Conservation (phyloP, 176 grass and related monocot species). For the Carex littledalei region DNA sequence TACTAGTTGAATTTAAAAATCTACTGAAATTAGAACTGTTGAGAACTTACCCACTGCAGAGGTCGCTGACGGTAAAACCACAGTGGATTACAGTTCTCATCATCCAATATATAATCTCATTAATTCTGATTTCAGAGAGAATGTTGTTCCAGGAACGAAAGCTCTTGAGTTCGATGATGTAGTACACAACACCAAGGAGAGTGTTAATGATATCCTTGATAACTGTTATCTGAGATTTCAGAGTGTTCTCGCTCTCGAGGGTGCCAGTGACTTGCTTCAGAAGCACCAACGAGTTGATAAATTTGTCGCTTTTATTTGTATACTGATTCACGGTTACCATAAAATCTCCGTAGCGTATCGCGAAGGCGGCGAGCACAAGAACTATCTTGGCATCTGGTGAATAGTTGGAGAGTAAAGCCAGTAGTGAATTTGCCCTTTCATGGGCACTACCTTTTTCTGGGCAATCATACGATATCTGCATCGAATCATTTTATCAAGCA, state of each 20-base stretch:
- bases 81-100: conserved; percentile 14
- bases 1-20: neutral
- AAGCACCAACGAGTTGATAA: neutral
- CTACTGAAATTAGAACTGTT: neutral
- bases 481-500: neutral
- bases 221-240: neutral
- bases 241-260: neutral
- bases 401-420: conserved; percentile 6
- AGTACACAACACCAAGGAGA: neutral
- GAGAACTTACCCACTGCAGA: conserved; percentile 6
- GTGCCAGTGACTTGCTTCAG: conserved; percentile 7
- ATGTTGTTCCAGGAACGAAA: conserved; percentile 10
- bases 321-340: conserved; percentile 10
- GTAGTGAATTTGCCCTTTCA: conserved; percentile 10
- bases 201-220: conserved; percentile 4
- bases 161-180: neutral
- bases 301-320: neutral
- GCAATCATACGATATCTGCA: conserved; percentile 11
- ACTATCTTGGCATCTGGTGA: conserved; percentile 3
- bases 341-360: conserved; percentile 5
- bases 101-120: conserved; percentile 2
- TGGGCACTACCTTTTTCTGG: conserved; percentile 13
- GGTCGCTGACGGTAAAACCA: conserved; percentile 11
- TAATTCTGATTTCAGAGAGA: conserved; percentile 5
- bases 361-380: neutral